A percentile compares a stretch with the other conserved stretches of the same genome.
Conservation (phyloP, 2,329 filamentous ascomycete genomes). For the Knoxdaviesia capensis region DNA sequence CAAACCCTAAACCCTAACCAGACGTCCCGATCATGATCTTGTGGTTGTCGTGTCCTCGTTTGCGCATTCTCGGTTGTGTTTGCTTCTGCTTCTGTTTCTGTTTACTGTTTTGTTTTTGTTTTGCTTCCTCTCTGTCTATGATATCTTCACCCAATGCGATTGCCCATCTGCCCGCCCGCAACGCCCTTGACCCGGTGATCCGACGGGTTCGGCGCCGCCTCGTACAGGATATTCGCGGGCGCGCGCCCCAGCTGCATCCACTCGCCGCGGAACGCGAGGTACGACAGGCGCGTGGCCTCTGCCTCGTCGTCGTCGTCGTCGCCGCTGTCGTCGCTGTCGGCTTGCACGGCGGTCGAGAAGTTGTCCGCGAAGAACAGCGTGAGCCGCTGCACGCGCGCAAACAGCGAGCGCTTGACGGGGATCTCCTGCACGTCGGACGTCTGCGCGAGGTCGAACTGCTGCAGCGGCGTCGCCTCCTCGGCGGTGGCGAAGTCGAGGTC, state of each 20-base stretch:
- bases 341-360: slow-evolving; percentile 21
- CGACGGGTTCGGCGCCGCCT: slow-evolving; percentile 76
- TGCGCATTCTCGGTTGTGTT: too few relatives aligned
- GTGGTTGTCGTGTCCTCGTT: too few relatives aligned
- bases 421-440: slow-evolving; percentile 73
- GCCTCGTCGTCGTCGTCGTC: slow-evolving; percentile 49
- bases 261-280: slow-evolving; percentile 84
- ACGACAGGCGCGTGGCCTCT: slow-evolving; percentile 49
- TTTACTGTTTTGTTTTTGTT: too few relatives aligned
- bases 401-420: slow-evolving; percentile 68
- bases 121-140: too few relatives aligned
- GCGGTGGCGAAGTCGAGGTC: slow-evolving; percentile 71
- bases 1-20: too few relatives aligned
- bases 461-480: slow-evolving; percentile 47
- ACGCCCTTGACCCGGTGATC: slow-evolving; percentile 58
- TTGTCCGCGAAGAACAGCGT: slow-evolving; percentile 86
- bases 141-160: slow-evolving; percentile 24
- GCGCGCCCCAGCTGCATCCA: slow-evolving; percentile 60
- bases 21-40: too few relatives aligned
- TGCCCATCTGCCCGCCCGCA: slow-evolving; percentile 31
- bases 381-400: slow-evolving; percentile 67
- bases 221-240: slow-evolving; percentile 74
- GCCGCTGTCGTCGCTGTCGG: slow-evolving; percentile 12
- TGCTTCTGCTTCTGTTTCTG: too few relatives aligned
- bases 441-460: slow-evolving; percentile 58